Evolutionary conservation across 192 early-diverging fungal genomes (phyloP).

Genomic region (Phlyctochytrium planicorne): DNA sequence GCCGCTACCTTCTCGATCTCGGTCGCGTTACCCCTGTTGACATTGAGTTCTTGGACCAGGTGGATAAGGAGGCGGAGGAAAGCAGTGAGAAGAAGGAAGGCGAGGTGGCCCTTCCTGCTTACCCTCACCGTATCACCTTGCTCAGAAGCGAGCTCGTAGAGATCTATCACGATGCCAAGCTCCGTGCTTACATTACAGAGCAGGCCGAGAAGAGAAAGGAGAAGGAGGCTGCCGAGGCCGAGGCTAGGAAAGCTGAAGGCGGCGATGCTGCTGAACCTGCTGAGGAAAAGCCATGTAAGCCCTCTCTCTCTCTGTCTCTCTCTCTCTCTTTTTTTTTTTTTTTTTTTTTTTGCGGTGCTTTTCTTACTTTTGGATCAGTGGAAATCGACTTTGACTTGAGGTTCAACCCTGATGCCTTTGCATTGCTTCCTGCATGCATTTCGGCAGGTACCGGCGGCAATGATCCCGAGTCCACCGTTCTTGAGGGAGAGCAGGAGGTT

Average conservation of each 20-base stretch:
- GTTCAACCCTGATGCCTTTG: constrained; percentile 58
- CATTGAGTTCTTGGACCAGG: constrained; percentile 76
- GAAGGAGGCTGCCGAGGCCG: constrained; percentile 21
- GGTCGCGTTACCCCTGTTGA: constrained; percentile 91
- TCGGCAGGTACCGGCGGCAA: constrained; percentile 6
- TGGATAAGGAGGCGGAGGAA: constrained; percentile 40
- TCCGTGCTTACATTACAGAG: constrained; percentile 50
- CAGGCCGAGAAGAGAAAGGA: constrained; percentile 24
- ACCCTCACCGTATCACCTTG: constrained; percentile 84
- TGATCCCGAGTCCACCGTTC: constrained; percentile 21
- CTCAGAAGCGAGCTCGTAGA: constrained; percentile 86
- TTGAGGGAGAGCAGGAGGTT: constrained; percentile 56
- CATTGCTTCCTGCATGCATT: constrained; percentile 22
- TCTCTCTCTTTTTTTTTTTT: too few species aligned
- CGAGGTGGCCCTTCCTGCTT: constrained; percentile 51
- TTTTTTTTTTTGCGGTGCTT: too few species aligned
- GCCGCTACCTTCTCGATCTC: constrained; percentile 90
- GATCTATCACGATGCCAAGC: constrained; percentile 78
- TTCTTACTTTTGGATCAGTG: constrained; percentile 1
- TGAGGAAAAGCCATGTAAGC: neutral
- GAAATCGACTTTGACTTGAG: constrained; percentile 41
- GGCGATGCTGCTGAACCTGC: constrained; percentile 19
- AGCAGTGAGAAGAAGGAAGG: neutral
- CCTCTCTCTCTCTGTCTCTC: constrained; percentile 10
- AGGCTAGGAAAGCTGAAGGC: constrained; percentile 25